Evolutionary conservation across 345 rosid genomes (phyloP), one percentile per base, ranked within the genome.

Genomic region (Cochlearia excelsa): DNA sequence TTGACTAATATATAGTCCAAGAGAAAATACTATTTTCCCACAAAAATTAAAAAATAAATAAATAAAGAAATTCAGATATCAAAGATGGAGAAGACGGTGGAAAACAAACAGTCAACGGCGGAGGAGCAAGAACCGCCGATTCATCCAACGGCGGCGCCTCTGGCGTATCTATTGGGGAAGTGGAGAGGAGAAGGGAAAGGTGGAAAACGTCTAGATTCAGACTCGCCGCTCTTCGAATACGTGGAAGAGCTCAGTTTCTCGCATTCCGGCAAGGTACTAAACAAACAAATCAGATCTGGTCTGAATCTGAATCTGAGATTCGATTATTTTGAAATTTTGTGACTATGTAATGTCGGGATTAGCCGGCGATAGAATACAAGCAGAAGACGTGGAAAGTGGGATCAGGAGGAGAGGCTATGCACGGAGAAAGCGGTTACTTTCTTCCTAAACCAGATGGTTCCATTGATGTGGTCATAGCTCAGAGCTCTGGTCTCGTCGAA

Each of bases 181-280:
- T 88, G 96, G 96, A 79, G 75, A 70, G 92, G 92, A n/a, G 49
- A 80, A 69, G 96, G 92, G 7, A 73, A 82, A 63, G 96, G 96
- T 10, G 70, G 66, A 16, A 16, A 16, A 16, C 23, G 23, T 16
- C 23, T 16, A 2, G 85, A 60, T 57, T 92, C 90, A 23, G 85
- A 87, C 63, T 77, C 83, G 74, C 45, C 64, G 63, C 66, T 86
- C 51, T 88, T 88, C 72, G 61, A 57, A 8, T 88, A 85, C 60
- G 83, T 78, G 9, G 92, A 88, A 71, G 87, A 88, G 78, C 73
- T 88, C 67, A 41, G 59, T 55, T 85, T 88, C 80, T 75, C 76
- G 54, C 78, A 78, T 66, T 63, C 85, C 66, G 84, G 81, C 47
- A 82, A 81, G 82, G 79, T 77, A 50, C 2, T 4, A 1, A 3